Evolutionary conservation across 1,284 basidiomycete genomes (phyloP).

Genomic region (Rhizoctonia solani): DNA sequence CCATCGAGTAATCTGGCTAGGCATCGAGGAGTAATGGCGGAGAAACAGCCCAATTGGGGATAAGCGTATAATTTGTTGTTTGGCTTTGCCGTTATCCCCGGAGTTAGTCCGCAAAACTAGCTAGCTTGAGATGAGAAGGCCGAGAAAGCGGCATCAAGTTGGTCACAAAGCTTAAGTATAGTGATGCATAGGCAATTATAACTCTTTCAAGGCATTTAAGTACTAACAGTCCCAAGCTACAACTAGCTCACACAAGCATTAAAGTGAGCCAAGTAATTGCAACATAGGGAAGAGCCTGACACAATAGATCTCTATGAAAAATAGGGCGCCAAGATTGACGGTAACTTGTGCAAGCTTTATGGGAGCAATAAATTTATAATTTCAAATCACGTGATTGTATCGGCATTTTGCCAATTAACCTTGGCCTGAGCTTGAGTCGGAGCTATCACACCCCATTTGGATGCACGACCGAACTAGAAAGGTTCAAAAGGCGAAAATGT

Average conservation of each 20-base stretch:
- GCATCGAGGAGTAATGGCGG: conserved; percentile 19
- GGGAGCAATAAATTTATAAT: no score
- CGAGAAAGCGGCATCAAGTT: not conserved
- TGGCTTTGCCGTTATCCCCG: not conserved
- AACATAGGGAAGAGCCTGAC: no score
- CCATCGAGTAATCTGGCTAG: not conserved
- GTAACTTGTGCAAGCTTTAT: no score
- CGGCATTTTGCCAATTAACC: not conserved
- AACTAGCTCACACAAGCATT: no score
- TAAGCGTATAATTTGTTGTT: not conserved
- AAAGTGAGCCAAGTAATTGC: no score
- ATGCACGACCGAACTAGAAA: not conserved
- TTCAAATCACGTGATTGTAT: conserved; percentile 14
- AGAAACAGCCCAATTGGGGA: conserved; percentile 11
- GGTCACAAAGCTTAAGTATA: not conserved
- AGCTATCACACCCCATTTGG: conserved; percentile 6
- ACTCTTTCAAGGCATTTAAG: no score
- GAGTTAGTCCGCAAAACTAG: conserved; percentile 5
- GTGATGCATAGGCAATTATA: not conserved
- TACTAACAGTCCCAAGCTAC: no score
- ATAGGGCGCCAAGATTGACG: no score
- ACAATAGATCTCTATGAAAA: no score
- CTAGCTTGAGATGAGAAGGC: not conserved
- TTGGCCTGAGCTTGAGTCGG: conserved; percentile 3
- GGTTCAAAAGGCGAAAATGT: conserved; percentile 21